A percentile compares a stretch with the other conserved stretches of the same genome.
Evolutionary conservation across 345 rosid species (phyloP).

Genomic region (Lepidium didymum): DNA sequence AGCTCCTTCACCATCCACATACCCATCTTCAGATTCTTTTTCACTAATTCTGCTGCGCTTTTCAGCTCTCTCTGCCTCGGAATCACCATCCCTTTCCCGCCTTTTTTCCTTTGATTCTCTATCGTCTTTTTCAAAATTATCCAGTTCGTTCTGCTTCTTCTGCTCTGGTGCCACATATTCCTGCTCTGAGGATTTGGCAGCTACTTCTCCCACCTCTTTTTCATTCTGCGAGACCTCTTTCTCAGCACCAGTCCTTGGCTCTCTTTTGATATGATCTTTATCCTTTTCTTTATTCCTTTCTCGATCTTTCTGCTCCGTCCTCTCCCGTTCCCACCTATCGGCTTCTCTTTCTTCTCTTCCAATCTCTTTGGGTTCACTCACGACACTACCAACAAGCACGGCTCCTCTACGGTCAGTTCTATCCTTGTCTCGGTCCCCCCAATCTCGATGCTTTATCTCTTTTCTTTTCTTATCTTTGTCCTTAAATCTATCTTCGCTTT

Average conservation of each 20-base stretch:
- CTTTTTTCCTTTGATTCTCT: conserved; percentile 75
- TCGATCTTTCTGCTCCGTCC: conserved; percentile 75
- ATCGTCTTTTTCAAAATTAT: conserved; percentile 62
- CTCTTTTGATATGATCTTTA: conserved; percentile 63
- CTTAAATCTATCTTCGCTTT: conserved; percentile 80
- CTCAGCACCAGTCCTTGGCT: conserved; percentile 53
- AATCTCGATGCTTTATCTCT: conserved; percentile 71
- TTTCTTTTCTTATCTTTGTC: conserved; percentile 91
- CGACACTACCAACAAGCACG: conserved; percentile 44
- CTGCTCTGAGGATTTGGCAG: conserved; percentile 53
- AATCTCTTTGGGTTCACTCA: conserved; percentile 56
- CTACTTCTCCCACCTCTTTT: conserved; percentile 63
- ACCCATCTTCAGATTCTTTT: conserved; percentile 86
- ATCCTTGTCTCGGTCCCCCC: conserved; percentile 92
- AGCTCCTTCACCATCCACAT: conserved; percentile 73
- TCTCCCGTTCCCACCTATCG: conserved; percentile 89
- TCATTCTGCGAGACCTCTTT: conserved; percentile 56
- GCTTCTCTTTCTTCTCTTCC: conserved; percentile 73
- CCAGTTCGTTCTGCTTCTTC: conserved; percentile 70
- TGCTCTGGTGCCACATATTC: conserved; percentile 50
- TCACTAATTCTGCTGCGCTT: conserved; percentile 63
- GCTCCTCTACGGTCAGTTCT: conserved; percentile 68
- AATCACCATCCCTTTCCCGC: conserved; percentile 69
- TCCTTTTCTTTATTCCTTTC: conserved; percentile 79
- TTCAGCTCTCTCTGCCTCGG: conserved; percentile 80